Percentiles rank a stretch among this genome's conserved stretches.
These are phyloP conservation scores for Phoenix dactylifera DNA, from an alignment of 176 grass and related monocot species.

Conservation along the genomic window DNA sequence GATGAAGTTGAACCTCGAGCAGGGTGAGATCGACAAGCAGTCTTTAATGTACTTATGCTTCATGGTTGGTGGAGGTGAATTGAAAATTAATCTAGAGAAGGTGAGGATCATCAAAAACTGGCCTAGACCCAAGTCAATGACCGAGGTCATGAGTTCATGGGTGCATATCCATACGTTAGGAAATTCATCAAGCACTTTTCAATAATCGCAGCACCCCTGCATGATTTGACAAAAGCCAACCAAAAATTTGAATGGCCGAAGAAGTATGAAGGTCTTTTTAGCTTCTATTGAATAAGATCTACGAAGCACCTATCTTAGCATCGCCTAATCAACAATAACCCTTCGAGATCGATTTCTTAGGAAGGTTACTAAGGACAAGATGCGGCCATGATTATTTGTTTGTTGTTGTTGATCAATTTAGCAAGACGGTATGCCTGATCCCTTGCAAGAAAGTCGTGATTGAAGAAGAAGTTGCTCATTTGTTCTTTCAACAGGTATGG, in stretches of 20 bases:
- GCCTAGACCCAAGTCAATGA: not conserved
- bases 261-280: conserved; percentile 1
- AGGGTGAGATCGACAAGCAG: not conserved
- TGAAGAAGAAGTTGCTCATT: no score
- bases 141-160: conserved; percentile 1
- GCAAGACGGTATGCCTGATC: no score
- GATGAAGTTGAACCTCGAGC: not conserved
- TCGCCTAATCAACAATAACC: not conserved
- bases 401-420: no score
- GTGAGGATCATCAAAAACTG: not conserved
- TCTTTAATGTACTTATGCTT: not conserved
- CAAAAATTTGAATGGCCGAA: not conserved
- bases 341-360: not conserved
- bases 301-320: not conserved
- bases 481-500: not conserved
- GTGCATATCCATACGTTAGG: not conserved
- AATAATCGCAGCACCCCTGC: not conserved
- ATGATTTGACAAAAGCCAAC: conserved; percentile 11
- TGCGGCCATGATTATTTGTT: no score
- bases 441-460: no score
- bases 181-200: conserved; percentile 11
- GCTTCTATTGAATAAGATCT: conserved; percentile 1
- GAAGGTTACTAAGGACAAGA: not conserved
- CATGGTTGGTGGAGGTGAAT: not conserved
- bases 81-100: conserved; percentile 5